Conservation (phyloP, 2,329 filamentous ascomycete species). For the Hymenoscyphus scutula region DNA sequence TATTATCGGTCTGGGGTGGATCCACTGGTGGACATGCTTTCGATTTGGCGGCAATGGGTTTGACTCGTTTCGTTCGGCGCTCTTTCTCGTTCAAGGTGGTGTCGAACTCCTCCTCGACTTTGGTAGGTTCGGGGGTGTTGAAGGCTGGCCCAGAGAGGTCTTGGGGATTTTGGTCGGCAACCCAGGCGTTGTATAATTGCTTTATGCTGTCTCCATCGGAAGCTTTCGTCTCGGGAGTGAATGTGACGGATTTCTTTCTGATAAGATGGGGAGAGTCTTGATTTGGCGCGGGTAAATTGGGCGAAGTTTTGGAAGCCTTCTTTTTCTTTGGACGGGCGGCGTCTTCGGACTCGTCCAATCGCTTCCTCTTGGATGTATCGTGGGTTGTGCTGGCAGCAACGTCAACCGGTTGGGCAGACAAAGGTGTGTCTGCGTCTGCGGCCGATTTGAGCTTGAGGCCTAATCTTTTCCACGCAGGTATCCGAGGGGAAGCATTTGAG, state of each 20-base stretch:
- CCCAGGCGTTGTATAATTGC: conserved; percentile 51
- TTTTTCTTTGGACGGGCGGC: conserved; percentile 29
- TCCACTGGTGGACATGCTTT: conserved; percentile 10
- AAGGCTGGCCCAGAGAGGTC: conserved; percentile 31
- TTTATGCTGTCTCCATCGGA: conserved; percentile 54
- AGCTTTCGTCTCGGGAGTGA: conserved; percentile 60
- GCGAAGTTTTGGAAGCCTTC: conserved; percentile 24
- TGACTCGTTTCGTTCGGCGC: conserved; percentile 31
- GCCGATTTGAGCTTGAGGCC: conserved; percentile 58
- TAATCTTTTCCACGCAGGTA: conserved; percentile 60
- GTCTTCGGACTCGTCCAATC: conserved; percentile 22
- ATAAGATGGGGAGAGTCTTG: conserved; percentile 30
- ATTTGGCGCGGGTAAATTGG: conserved; percentile 18
- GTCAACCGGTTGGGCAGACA: conserved; percentile 14
- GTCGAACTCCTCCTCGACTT: conserved; percentile 33
- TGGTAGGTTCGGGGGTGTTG: conserved; percentile 29
- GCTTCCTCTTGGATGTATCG: conserved; percentile 31
- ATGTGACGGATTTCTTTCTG: conserved; percentile 59
- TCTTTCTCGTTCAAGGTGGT: conserved; percentile 33
- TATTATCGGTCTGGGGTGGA: neutral
- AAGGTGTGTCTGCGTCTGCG: conserved; percentile 20
- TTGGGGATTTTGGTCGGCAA: conserved; percentile 36
- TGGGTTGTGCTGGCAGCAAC: conserved; percentile 15
- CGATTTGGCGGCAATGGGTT: conserved; percentile 17
- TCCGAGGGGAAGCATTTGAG: conserved; percentile 25